A percentile compares a stretch with the other conserved stretches of the same genome.
phyloP scores from a whole-genome alignment of 495 filamentous ascomycete genomes.

The Aspergillus sparsus region DNA sequence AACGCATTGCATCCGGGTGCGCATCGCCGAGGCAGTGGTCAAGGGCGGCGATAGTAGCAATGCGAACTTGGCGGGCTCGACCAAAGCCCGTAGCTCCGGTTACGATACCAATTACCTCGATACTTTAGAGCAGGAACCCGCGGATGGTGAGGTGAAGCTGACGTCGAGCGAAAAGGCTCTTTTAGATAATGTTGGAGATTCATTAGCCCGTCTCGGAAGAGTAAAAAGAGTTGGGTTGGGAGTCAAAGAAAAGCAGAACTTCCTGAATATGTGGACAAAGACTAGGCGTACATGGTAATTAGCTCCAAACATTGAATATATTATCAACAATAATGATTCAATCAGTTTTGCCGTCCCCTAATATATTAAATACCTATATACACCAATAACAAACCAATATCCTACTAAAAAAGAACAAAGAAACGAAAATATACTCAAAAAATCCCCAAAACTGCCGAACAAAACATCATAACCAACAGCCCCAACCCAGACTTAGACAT shows the following conservation, averaged over 20 bases:
- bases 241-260: conserved; percentile 77
- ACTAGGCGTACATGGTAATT: conserved; percentile 38
- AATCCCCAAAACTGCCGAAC: conserved; percentile 35
- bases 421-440: not conserved
- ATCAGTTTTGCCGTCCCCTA: too few species aligned
- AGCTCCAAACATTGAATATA: not conserved
- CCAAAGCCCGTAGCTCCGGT: conserved; percentile 29
- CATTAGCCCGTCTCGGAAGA: conserved; percentile 82
- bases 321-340: not conserved
- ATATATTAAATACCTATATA: too few species aligned
- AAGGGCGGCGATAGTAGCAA: conserved; percentile 40
- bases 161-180: conserved; percentile 60
- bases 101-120: conserved; percentile 55
- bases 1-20: conserved; percentile 85
- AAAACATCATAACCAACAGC: conserved; percentile 40
- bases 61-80: conserved; percentile 9
- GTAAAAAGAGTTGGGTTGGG: conserved; percentile 90
- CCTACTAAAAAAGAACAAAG: conserved; percentile 2
- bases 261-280: conserved; percentile 64
- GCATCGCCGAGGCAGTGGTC: conserved; percentile 73
- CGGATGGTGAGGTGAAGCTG: conserved; percentile 24
- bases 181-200: conserved; percentile 76
- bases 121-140: conserved; percentile 39
- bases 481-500: conserved; percentile 40
- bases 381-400: too few species aligned